phyloP scores from a whole-genome alignment of 257 asterid species.

The Catharanthus roseus region DNA sequence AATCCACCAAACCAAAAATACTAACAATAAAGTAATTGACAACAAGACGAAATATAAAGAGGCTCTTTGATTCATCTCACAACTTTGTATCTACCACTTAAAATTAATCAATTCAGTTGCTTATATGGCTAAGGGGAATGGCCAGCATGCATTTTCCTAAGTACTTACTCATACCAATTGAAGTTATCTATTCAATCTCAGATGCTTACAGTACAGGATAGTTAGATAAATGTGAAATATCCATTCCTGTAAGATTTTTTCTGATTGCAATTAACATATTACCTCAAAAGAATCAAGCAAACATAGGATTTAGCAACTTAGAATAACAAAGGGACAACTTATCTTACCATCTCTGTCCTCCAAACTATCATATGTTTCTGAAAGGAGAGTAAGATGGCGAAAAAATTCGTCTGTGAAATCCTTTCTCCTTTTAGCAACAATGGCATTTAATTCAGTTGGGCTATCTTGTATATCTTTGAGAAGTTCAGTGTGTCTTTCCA shows the following conservation, averaged over 20 bases:
- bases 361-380: constrained; percentile 62
- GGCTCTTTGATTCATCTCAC: background rate
- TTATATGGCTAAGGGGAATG: background rate
- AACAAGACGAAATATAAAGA: background rate
- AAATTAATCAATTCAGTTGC: background rate
- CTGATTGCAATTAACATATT: background rate
- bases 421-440: constrained; percentile 71
- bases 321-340: background rate
- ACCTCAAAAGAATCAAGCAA: background rate
- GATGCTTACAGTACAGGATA: background rate
- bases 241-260: background rate
- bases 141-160: background rate
- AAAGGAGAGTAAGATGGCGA: constrained; percentile 63
- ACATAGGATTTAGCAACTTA: background rate
- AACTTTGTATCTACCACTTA: background rate
- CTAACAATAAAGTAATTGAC: background rate
- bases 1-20: background rate
- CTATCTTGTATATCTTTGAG: constrained; percentile 73
- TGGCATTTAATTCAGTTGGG: constrained; percentile 73
- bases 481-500: constrained; percentile 65
- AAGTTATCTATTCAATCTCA: background rate
- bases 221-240: background rate
- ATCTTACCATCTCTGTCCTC: constrained; percentile 82
- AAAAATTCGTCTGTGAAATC: constrained; percentile 83
- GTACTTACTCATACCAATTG: background rate